phyloP scores from a whole-genome alignment of 2,329 filamentous ascomycete species.

The Monilinia polystroma region DNA sequence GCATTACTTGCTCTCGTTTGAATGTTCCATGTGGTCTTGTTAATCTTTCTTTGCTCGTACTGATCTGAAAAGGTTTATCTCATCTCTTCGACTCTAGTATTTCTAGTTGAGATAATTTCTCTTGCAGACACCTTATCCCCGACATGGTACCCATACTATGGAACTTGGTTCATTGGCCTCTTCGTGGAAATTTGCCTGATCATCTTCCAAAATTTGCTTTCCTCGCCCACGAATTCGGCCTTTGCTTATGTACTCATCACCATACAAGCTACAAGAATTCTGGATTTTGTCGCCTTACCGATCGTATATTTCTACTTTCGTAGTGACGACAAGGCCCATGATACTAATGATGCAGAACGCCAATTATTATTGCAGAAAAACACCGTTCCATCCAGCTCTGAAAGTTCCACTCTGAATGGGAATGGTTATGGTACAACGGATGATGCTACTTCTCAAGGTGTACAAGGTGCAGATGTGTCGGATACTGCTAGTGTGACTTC shows the following conservation, averaged over 20 bases:
- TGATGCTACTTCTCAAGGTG: conserved; percentile 27
- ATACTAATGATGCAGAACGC: conserved; percentile 53
- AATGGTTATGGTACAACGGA: conserved; percentile 36
- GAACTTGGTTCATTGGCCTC: conserved; percentile 59
- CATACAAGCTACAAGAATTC: conserved; percentile 36
- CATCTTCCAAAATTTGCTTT: conserved; percentile 39
- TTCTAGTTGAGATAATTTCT: conserved; percentile 57
- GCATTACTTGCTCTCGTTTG: neutral
- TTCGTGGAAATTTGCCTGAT: conserved; percentile 54
- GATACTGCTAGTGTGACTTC: conserved; percentile 39
- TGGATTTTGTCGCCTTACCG: conserved; percentile 41
- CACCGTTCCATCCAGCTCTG: conserved; percentile 38
- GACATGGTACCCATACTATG: conserved; percentile 63
- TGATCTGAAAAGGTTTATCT: conserved; percentile 49
- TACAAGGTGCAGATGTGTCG: conserved; percentile 25
- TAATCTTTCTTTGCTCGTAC: neutral
- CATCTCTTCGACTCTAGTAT: conserved; percentile 62
- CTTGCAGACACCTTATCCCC: conserved; percentile 52
- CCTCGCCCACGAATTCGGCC: conserved; percentile 27
- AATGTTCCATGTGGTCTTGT: neutral
- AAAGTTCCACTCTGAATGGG: conserved; percentile 29
- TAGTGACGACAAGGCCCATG: conserved; percentile 37
- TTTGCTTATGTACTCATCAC: conserved; percentile 33
- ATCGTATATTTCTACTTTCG: conserved; percentile 40
- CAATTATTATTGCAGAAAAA: conserved; percentile 56